These are phyloP conservation scores for Vitis amurensis DNA, from an alignment of 164 flowering plant genomes.

Conservation along the genomic window DNA sequence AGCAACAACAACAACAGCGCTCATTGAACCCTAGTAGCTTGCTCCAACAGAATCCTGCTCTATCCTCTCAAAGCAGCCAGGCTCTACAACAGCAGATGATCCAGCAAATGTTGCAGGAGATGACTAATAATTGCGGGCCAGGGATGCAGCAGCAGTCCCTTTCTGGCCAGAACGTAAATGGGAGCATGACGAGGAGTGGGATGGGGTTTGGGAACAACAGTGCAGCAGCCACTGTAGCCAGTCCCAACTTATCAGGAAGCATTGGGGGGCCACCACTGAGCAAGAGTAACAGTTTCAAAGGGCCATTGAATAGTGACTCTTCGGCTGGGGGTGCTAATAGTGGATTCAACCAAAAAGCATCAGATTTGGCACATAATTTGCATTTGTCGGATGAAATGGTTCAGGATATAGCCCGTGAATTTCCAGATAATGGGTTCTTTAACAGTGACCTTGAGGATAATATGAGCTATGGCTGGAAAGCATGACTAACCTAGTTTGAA, in stretches of 20 bases:
- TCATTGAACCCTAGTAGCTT: constrained; percentile 23
- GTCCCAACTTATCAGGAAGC: constrained; percentile 25
- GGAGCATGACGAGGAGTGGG: constrained; percentile 27
- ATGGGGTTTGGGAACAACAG: constrained; percentile 35
- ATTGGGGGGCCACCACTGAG: constrained; percentile 33
- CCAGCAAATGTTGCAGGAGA: constrained; percentile 80
- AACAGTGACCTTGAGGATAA: constrained; percentile 53
- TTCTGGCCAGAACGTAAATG: constrained; percentile 41
- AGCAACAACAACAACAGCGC: constrained; percentile 33
- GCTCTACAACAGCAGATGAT: constrained; percentile 72
- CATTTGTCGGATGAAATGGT: constrained; percentile 62
- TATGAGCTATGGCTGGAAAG: constrained; percentile 64
- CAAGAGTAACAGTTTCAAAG: constrained; percentile 62
- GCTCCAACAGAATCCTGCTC: constrained; percentile 45
- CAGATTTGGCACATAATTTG: constrained; percentile 49
- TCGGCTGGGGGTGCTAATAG: constrained; percentile 38
- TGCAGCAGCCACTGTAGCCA: constrained; percentile 22
- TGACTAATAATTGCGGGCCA: constrained; percentile 43
- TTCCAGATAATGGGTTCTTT: constrained; percentile 62
- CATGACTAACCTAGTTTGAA: constrained; percentile 32
- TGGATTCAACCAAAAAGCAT: constrained; percentile 40
- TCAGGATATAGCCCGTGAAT: constrained; percentile 60
- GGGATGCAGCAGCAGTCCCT: constrained; percentile 33
- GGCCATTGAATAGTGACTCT: constrained; percentile 47
- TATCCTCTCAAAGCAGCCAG: constrained; percentile 45